Evolutionary conservation across 176 grass and related monocot genomes (phyloP).

Genomic region (Bolboschoenus planiculmis): DNA sequence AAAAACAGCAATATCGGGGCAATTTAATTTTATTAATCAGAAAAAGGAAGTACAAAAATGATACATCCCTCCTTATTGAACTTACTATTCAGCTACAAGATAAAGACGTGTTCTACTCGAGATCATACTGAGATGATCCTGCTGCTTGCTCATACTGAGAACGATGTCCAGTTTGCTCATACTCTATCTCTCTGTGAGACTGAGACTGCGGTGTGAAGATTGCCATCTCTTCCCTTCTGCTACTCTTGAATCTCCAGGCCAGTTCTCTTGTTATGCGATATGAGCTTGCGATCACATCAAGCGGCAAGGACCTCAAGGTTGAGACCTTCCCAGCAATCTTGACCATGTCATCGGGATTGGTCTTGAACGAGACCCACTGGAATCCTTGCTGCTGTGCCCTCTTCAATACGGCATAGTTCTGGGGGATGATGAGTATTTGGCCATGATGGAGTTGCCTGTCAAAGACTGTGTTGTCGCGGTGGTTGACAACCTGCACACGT

Average conservation of each 20-base stretch:
- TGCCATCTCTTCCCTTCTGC: constrained; percentile 14
- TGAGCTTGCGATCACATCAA: constrained; percentile 13
- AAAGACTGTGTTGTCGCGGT: neutral
- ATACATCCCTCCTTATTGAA: neutral
- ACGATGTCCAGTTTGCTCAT: neutral
- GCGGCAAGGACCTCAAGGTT: neutral
- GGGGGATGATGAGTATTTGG: constrained; percentile 27
- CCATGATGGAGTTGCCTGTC: neutral
- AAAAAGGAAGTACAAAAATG: neutral
- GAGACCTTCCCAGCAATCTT: constrained; percentile 17
- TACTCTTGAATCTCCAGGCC: constrained; percentile 18
- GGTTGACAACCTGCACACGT: neutral
- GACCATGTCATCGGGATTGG: neutral
- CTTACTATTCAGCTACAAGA: neutral
- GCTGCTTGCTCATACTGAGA: neutral
- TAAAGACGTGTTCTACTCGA: neutral
- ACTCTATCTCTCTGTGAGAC: neutral
- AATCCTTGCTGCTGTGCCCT: constrained; percentile 9
- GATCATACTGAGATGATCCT: neutral
- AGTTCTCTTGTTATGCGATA: constrained; percentile 23
- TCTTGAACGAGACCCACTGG: constrained; percentile 25
- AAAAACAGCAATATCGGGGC: neutral
- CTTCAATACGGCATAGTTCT: constrained; percentile 12
- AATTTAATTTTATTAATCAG: neutral
- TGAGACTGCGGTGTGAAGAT: constrained; percentile 13